Evolutionary conservation across 306 rosid genomes (phyloP).

Genomic region (Pyrus communis): DNA sequence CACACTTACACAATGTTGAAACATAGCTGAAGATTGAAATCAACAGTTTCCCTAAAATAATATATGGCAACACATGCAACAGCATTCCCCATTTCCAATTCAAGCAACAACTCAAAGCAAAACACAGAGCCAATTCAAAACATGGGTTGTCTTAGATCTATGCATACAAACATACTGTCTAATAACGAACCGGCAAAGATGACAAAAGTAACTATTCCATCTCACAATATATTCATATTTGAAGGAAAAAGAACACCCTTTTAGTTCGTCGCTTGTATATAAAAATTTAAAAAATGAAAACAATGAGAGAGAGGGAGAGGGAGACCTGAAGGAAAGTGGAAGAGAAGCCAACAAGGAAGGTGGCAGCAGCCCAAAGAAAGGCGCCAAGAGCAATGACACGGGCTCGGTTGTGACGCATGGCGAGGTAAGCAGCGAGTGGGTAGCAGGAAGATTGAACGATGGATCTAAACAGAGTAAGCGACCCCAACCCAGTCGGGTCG

Average conservation of each 20-base stretch:
- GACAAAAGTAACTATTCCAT: too few relatives aligned
- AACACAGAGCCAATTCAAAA: not conserved
- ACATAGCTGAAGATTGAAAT: too few relatives aligned
- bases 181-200: too few relatives aligned
- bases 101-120: not conserved
- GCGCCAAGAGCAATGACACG: conserved; percentile 68
- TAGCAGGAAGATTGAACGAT: conserved; percentile 64
- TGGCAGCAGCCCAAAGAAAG: conserved; percentile 69
- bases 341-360: conserved; percentile 59
- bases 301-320: not conserved
- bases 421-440: conserved; percentile 67
- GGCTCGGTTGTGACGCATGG: conserved; percentile 64
- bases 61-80: not conserved
- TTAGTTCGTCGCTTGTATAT: too few relatives aligned
- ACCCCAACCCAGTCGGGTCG: conserved; percentile 75
- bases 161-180: not conserved
- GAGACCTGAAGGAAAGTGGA: conserved; percentile 59
- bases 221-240: too few relatives aligned
- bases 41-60: not conserved
- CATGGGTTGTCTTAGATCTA: not conserved
- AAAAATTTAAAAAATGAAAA: not conserved
- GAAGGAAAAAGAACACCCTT: too few relatives aligned
- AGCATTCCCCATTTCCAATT: not conserved
- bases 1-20: not conserved
- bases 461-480: conserved; percentile 72